Evolutionary conservation across 176 grass and related monocot species (phyloP).

Genomic region (Eragrostis nindensis): DNA sequence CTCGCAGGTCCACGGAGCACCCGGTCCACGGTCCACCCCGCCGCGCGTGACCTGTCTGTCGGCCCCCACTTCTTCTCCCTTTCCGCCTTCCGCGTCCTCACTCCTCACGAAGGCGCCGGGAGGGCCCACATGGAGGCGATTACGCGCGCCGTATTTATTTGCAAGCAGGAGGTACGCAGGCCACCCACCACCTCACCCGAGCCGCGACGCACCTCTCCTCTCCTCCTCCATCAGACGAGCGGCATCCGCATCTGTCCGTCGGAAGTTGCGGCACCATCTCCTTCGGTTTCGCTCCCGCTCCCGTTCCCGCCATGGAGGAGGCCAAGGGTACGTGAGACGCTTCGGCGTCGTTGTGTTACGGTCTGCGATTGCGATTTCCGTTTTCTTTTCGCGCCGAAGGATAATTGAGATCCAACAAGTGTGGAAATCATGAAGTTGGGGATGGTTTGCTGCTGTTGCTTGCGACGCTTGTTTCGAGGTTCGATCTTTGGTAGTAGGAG

Average conservation of each 20-base stretch:
- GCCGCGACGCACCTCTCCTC: not conserved
- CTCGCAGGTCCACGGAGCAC: not conserved
- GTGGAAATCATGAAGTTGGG: not conserved
- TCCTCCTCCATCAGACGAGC: not conserved
- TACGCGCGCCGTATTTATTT: not conserved
- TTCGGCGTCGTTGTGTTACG: too few relatives aligned
- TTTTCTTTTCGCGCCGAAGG: not conserved
- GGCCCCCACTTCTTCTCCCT: not conserved
- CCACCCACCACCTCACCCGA: not conserved
- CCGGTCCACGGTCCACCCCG: not conserved
- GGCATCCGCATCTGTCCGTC: conserved; percentile 25
- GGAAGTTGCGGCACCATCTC: not conserved
- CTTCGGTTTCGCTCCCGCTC: not conserved
- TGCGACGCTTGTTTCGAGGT: not conserved
- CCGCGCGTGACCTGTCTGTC: not conserved
- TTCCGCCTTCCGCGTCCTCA: conserved; percentile 6
- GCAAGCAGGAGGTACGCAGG: not conserved
- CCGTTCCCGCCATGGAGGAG: conserved; percentile 65
- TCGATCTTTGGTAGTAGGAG: not conserved
- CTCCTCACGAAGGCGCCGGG: not conserved
- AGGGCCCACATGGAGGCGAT: not conserved
- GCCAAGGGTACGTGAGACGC: conserved; percentile 53
- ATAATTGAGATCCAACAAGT: conserved; percentile 18
- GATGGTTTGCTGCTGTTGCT: not conserved
- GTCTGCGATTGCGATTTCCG: not conserved